A percentile compares a stretch with the other conserved stretches of the same genome.
Evolutionary conservation across 148 eudicot species (phyloP).

Genomic region (Amaranthus palmeri): DNA sequence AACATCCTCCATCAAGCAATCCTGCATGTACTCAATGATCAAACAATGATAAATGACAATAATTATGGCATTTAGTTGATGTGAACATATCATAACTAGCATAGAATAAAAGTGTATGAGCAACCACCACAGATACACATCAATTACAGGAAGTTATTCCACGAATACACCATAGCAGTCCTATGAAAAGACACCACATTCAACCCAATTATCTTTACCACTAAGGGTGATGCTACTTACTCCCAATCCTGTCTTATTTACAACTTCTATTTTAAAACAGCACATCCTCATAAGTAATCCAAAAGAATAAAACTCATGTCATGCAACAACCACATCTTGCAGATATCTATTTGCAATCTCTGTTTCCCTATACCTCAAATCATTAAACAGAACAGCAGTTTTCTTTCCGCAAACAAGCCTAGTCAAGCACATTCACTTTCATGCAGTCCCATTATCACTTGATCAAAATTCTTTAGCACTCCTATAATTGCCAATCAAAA

Average conservation of each 20-base stretch:
- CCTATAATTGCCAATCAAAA: background rate
- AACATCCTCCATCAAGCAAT: slow-evolving; percentile 21
- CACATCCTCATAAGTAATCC: background rate
- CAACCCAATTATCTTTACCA: background rate
- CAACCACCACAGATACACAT: background rate
- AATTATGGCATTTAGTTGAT: background rate
- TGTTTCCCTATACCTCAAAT: too few relatives aligned
- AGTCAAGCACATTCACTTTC: too few relatives aligned
- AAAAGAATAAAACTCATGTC: background rate
- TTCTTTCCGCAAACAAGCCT: too few relatives aligned
- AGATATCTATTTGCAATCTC: too few relatives aligned
- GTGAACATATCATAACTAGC: background rate
- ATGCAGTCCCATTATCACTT: background rate
- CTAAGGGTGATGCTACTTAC: background rate
- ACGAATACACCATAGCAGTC: background rate
- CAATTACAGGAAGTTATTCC: background rate
- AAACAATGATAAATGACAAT: background rate
- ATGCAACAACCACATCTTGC: background rate
- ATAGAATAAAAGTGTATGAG: background rate
- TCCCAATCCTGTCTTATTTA: background rate
- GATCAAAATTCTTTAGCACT: background rate
- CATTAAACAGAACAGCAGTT: too few relatives aligned
- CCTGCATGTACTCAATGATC: slow-evolving; percentile 11
- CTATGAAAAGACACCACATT: too few relatives aligned
- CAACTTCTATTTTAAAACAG: background rate